Evolutionary conservation across 345 rosid species (phyloP), one percentile per base, ranked within the genome.

Genomic region (Rhodomyrtus tomentosa): DNA sequence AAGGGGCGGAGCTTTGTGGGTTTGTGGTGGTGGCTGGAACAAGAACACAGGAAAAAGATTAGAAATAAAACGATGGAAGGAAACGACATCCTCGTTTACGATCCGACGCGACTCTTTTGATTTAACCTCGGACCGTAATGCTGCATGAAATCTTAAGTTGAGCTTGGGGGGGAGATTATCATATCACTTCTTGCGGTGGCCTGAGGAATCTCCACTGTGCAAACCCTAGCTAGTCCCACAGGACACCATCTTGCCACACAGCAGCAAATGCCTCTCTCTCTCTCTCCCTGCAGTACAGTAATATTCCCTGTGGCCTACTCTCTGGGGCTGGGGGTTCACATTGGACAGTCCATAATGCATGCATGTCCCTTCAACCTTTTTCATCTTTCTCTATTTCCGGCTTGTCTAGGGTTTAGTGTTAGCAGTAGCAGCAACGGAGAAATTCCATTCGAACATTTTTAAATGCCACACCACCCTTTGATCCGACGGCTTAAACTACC

Each of bases 251-350:
- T 68, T 36, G 45, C 79, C 45, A 6, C 18, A 8, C 45, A 68
- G 45, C 25, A 29, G 16, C 74, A 29, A 15, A 5, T 32, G 24
- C 24, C 40, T 62, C 74, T 62, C 5, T 62, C 76, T 68, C 58
- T 55, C 58, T 55, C 58, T 55, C 58, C 9, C 58, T 55, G 4
- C 4, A 29, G 83, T n/a, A 82, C 83, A 54, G 36, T 7, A 82
- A 82, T 82, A 82, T 82, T 82, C 83, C 83, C 55, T 54, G 49
- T 38, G 83, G 83, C 72, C 83, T 52, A 54, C 83, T 40, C n/a
- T 48, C 49, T 40, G 38, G 18, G 50, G 56, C 32, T 82, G 62
- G 48, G 79, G 79, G 25, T 68, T 40, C 45, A 10, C 24, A 68
- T 20, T 68, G 79, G 14, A 32, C 79, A 36, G 45, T 18, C 45